Conservation (phyloP, 139 green algal species). For the Coelastrella sp. region DNA sequence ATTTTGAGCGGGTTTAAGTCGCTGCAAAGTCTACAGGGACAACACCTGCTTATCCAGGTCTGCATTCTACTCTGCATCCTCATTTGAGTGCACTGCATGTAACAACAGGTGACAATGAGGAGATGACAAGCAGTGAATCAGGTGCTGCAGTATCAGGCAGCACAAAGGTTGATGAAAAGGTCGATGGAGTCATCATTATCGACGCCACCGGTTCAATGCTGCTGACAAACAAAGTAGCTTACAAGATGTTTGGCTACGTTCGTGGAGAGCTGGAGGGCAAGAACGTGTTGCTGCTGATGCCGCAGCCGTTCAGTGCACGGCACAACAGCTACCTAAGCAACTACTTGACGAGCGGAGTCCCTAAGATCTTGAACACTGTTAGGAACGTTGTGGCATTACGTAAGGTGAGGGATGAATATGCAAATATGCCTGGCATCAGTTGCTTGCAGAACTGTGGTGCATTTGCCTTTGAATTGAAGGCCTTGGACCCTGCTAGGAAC, state of each 20-base stretch:
- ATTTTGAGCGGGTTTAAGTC: too few relatives aligned
- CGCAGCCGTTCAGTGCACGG: conserved; percentile 22
- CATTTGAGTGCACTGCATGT: too few relatives aligned
- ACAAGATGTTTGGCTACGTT: conserved; percentile 46
- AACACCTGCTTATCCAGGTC: too few relatives aligned
- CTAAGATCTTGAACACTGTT: conserved; percentile 44
- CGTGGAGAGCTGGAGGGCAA: conserved; percentile 68
- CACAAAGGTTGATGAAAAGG: conserved; percentile 35
- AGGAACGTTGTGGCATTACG: conserved; percentile 51
- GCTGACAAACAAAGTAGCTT: conserved; percentile 38
- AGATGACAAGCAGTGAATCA: background rate
- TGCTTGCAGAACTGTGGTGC: too few relatives aligned
- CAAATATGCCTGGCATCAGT: too few relatives aligned
- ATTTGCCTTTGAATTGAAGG: too few relatives aligned
- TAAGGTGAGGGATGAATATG: conserved; percentile 13
- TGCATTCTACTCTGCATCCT: too few relatives aligned
- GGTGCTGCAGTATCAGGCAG: background rate
- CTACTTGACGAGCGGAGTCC: conserved; percentile 9
- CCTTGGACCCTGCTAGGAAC: too few relatives aligned
- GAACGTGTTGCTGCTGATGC: conserved; percentile 67
- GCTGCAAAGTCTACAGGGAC: too few relatives aligned
- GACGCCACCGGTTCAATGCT: conserved; percentile 55
- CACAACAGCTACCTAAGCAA: conserved; percentile 69
- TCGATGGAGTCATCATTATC: conserved; percentile 59
- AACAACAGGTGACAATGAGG: too few relatives aligned